Conservation (phyloP, 768 basidiomycete genomes). For the Lenzites betulinus region DNA sequence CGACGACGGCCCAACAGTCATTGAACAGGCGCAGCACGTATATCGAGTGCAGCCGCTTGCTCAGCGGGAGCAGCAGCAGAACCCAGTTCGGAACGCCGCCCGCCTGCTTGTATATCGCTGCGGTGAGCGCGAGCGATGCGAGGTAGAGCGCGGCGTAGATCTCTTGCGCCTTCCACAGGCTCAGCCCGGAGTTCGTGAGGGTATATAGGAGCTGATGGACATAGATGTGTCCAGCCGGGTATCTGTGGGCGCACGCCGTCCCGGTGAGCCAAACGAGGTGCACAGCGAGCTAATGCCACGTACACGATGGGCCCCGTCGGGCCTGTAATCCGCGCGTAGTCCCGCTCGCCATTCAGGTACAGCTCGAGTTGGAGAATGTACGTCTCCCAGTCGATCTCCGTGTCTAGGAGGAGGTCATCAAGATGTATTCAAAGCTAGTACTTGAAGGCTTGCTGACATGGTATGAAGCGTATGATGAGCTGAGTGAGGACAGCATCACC, state of each 20-base stretch:
- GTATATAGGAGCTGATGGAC: conserved; percentile 73
- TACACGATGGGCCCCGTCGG: conserved; percentile 95
- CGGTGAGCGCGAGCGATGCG: conserved; percentile 60
- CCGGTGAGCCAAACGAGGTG: neutral
- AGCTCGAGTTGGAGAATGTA: conserved; percentile 88
- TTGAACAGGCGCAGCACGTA: conserved; percentile 92
- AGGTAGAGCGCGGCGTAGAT: conserved; percentile 80
- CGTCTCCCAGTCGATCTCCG: conserved; percentile 97
- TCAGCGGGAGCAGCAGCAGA: conserved; percentile 72
- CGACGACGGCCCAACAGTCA: conserved; percentile 83
- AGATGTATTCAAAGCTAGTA: neutral
- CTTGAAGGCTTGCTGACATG: conserved; percentile 61
- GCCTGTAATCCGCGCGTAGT: conserved; percentile 81
- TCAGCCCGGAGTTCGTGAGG: conserved; percentile 60
- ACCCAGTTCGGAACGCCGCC: conserved; percentile 71
- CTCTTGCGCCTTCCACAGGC: conserved; percentile 69
- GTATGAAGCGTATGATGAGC: conserved; percentile 77
- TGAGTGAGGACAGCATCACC: conserved; percentile 80
- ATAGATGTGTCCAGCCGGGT: conserved; percentile 91
- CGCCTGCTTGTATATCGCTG: conserved; percentile 65
- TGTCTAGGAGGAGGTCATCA: conserved; percentile 58
- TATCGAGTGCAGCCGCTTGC: conserved; percentile 94
- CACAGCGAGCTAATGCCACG: conserved; percentile 26
- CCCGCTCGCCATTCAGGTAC: conserved; percentile 78
- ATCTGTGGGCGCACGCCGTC: conserved; percentile 48